phyloP scores from a whole-genome alignment of 768 basidiomycete species.

The Pulveroboletus frians region DNA sequence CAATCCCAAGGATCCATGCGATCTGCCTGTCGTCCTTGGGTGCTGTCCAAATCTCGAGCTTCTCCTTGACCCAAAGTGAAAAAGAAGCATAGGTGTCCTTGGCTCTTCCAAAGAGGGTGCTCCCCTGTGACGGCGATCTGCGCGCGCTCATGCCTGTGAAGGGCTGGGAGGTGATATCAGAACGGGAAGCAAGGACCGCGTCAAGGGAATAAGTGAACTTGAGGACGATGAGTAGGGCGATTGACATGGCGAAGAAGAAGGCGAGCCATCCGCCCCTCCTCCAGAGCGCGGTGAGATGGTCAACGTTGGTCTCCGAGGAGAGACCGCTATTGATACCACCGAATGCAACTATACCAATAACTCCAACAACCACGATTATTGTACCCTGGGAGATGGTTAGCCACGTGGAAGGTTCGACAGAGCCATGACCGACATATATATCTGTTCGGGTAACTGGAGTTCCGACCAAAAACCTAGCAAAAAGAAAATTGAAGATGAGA shows the following conservation, averaged over 20 bases:
- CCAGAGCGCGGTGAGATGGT: slow-evolving; percentile 81
- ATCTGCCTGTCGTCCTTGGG: slow-evolving; percentile 80
- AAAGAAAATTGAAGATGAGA: slow-evolving; percentile 93
- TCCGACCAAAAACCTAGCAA: slow-evolving; percentile 84
- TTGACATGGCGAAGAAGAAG: slow-evolving; percentile 78
- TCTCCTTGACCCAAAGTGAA: slow-evolving; percentile 53
- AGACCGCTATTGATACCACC: slow-evolving; percentile 82
- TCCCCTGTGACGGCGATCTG: slow-evolving; percentile 10
- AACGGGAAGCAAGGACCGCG: slow-evolving; percentile 61
- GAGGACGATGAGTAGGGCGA: slow-evolving; percentile 60
- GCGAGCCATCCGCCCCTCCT: slow-evolving; percentile 82
- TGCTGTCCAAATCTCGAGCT: slow-evolving; percentile 70
- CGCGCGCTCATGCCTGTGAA: slow-evolving; percentile 39
- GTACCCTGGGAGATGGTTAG: slow-evolving; percentile 53
- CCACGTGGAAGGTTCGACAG: not conserved
- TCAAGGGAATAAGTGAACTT: slow-evolving; percentile 71
- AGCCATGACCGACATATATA: slow-evolving; percentile 55
- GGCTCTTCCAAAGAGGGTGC: slow-evolving; percentile 31
- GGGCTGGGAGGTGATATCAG: slow-evolving; percentile 61
- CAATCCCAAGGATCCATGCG: slow-evolving; percentile 88
- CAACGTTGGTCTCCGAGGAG: slow-evolving; percentile 64
- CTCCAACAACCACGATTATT: slow-evolving; percentile 74
- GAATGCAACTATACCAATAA: slow-evolving; percentile 84
- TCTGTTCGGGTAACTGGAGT: slow-evolving; percentile 81
- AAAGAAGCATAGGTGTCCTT: slow-evolving; percentile 39